These are phyloP conservation scores for Theobroma cacao DNA, from an alignment of 345 rosid genomes.

Conservation along the genomic window DNA sequence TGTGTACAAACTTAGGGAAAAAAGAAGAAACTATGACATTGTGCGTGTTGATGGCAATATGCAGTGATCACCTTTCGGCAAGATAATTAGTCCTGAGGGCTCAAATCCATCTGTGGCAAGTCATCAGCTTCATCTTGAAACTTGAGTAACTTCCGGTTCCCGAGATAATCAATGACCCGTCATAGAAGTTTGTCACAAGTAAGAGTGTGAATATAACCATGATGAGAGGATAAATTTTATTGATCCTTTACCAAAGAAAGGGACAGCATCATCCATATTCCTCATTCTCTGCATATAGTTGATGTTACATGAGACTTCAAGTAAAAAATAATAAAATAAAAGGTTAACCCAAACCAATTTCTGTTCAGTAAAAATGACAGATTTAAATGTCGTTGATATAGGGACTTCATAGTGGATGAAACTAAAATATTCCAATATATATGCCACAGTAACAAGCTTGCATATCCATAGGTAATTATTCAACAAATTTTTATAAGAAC, in stretches of 20 bases:
- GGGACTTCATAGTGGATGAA: neutral
- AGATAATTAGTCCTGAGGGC: slow-evolving; percentile 64
- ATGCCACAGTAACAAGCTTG: neutral
- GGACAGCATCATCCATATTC: slow-evolving; percentile 57
- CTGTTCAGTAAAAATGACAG: neutral
- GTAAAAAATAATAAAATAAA: slow-evolving; percentile 1
- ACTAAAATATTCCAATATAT: neutral
- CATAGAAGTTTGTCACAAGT: slow-evolving; percentile 65
- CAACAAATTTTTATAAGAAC: neutral
- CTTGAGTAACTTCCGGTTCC: slow-evolving; percentile 62
- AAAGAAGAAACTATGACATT: neutral
- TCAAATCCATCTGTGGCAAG: slow-evolving; percentile 64
- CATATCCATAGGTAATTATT: neutral
- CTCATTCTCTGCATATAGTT: slow-evolving; percentile 63
- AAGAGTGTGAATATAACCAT: slow-evolving; percentile 70
- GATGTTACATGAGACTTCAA: neutral
- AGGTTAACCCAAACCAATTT: neutral
- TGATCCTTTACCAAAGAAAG: slow-evolving; percentile 59
- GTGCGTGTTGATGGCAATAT: neutral
- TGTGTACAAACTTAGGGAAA: neutral
- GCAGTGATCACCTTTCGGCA: slow-evolving; percentile 49
- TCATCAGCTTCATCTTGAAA: slow-evolving; percentile 56
- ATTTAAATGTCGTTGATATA: neutral
- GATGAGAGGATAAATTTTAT: slow-evolving; percentile 72
- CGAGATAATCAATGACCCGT: slow-evolving; percentile 59